Percentiles rank a stretch among this genome's conserved stretches.
phyloP scores from a whole-genome alignment of 2,329 filamentous ascomycete genomes.

The Trichophaea hybrida region DNA sequence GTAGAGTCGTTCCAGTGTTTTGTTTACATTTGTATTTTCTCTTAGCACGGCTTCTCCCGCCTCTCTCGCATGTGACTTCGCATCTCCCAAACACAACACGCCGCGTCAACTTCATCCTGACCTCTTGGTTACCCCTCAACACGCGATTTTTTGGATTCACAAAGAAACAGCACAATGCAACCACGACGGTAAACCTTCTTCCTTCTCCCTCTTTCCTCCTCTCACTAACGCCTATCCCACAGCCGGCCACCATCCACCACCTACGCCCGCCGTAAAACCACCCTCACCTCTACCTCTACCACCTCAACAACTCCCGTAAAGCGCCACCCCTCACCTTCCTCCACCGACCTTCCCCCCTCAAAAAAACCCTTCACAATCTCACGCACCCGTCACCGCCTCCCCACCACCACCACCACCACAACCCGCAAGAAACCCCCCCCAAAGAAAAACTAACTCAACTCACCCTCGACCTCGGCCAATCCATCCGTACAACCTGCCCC shows the following conservation, averaged over 20 bases:
- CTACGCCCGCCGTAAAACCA: background rate
- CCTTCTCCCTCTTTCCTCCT: too few relatives aligned
- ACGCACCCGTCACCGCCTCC: background rate
- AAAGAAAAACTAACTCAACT: constrained; percentile 15
- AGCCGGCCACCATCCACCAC: background rate
- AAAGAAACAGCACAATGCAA: background rate
- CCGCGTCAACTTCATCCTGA: too few relatives aligned
- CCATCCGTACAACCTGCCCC: constrained; percentile 40
- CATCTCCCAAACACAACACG: too few relatives aligned
- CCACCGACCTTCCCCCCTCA: background rate
- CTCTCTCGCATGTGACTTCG: too few relatives aligned
- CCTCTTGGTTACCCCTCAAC: too few relatives aligned
- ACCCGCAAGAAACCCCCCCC: background rate
- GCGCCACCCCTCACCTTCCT: background rate
- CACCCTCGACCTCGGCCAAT: constrained; percentile 22
- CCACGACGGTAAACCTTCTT: background rate
- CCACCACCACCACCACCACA: background rate
- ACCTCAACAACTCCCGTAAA: background rate
- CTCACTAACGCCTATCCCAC: too few relatives aligned
- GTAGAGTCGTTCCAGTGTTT: too few relatives aligned
- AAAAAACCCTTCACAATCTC: background rate
- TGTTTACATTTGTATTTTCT: too few relatives aligned
- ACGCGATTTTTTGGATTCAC: too few relatives aligned
- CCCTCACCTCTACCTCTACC: background rate
- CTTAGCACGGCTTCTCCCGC: too few relatives aligned